A percentile compares a stretch with the other conserved stretches of the same genome.
These are phyloP conservation scores for Vitis hybrid DNA, from an alignment of 177 flowering plant species.

Conservation along the genomic window DNA sequence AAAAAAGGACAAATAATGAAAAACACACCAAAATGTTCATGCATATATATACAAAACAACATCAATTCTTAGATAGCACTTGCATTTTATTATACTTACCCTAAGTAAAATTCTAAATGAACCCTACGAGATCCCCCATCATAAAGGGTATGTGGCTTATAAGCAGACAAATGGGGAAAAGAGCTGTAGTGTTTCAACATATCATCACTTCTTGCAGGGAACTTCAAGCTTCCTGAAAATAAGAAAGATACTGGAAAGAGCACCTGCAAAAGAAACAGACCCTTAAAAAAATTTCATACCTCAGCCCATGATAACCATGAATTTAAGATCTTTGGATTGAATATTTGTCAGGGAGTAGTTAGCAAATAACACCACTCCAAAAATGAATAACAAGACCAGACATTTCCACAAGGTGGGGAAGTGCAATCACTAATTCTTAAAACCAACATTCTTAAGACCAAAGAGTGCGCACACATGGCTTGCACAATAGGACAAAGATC, in stretches of 20 bases:
- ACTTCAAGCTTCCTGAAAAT: slow-evolving; percentile 73
- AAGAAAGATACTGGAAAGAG: slow-evolving; percentile 69
- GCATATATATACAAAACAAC: background rate
- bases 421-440: too few species aligned
- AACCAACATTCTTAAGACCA: too few species aligned
- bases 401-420: too few species aligned
- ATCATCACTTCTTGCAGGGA: slow-evolving; percentile 58
- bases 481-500: too few species aligned
- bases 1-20: background rate
- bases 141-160: slow-evolving; percentile 38
- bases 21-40: background rate
- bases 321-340: background rate
- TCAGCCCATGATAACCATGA: background rate
- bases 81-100: slow-evolving; percentile 48
- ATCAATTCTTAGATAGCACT: background rate
- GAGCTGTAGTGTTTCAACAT: slow-evolving; percentile 44
- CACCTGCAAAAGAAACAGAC: slow-evolving; percentile 52
- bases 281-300: background rate
- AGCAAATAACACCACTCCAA: too few species aligned
- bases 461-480: too few species aligned
- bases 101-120: slow-evolving; percentile 71
- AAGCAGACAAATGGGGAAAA: slow-evolving; percentile 55
- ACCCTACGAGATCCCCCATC: slow-evolving; percentile 55
- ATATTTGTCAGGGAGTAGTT: too few species aligned
- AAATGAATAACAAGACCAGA: too few species aligned